These are phyloP conservation scores for Murraya paniculata DNA, from an alignment of 345 rosid species.

Conservation along the genomic window DNA sequence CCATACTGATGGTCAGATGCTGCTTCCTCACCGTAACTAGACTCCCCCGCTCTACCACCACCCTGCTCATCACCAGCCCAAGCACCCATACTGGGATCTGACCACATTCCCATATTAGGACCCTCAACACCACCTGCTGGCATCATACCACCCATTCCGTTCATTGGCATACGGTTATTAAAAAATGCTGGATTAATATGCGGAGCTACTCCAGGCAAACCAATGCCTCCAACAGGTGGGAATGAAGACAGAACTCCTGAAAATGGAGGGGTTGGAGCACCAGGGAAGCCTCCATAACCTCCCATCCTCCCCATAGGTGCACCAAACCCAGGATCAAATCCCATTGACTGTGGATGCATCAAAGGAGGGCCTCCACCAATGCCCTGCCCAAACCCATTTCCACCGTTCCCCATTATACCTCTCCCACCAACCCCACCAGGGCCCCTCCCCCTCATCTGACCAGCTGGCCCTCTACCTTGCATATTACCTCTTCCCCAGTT, in stretches of 20 bases:
- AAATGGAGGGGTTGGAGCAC: slow-evolving; percentile 67
- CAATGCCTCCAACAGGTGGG: slow-evolving; percentile 62
- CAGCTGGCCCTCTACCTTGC: slow-evolving; percentile 73
- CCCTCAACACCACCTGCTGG: slow-evolving; percentile 60
- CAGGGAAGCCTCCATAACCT: slow-evolving; percentile 71
- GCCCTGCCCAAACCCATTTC: slow-evolving; percentile 68
- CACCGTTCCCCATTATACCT: slow-evolving; percentile 69
- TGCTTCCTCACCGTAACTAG: slow-evolving; percentile 86
- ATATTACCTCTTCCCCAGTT: slow-evolving; percentile 71
- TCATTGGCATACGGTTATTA: slow-evolving; percentile 71
- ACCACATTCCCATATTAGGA: slow-evolving; percentile 82
- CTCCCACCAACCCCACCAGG: slow-evolving; percentile 64
- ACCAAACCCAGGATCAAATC: slow-evolving; percentile 82
- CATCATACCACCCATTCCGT: slow-evolving; percentile 85
- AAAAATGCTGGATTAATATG: slow-evolving; percentile 88
- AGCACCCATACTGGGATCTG: slow-evolving; percentile 69
- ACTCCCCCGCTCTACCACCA: slow-evolving; percentile 72
- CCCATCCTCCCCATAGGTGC: slow-evolving; percentile 84
- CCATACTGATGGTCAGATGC: slow-evolving; percentile 82
- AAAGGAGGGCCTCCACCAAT: slow-evolving; percentile 59
- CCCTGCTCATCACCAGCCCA: slow-evolving; percentile 73
- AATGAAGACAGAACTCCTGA: slow-evolving; percentile 60
- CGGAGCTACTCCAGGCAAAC: slow-evolving; percentile 83
- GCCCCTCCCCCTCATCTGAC: slow-evolving; percentile 65
- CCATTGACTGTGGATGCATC: slow-evolving; percentile 77